A percentile compares a stretch with the other conserved stretches of the same genome.
phyloP scores from a whole-genome alignment of 1,284 basidiomycete genomes.

The Sphaerobolus stellatus region DNA sequence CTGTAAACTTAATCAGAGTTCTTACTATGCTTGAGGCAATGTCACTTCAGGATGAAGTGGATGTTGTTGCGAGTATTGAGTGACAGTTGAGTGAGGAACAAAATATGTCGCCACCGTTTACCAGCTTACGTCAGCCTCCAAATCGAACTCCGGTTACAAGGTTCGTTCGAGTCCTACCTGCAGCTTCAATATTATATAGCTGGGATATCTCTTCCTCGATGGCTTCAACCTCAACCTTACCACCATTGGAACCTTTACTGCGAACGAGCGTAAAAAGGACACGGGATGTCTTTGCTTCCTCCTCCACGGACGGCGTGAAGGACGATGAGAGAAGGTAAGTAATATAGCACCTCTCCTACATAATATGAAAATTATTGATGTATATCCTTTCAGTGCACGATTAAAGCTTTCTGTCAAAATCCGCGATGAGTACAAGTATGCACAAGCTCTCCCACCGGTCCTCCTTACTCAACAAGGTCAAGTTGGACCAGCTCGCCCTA shows the following conservation, averaged over 20 bases:
- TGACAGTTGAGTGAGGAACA: neutral
- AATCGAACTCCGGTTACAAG: neutral
- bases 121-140: neutral
- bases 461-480: conserved; percentile 79
- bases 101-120: neutral
- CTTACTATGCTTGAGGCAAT: too few relatives aligned
- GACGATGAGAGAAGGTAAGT: conserved; percentile 72
- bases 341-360: too few relatives aligned
- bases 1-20: too few relatives aligned
- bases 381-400: conserved; percentile 48
- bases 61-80: neutral
- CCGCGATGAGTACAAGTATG: conserved; percentile 84
- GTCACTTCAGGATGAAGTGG: neutral
- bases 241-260: conserved; percentile 65
- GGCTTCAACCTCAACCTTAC: conserved; percentile 38
- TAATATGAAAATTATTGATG: too few relatives aligned
- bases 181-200: neutral
- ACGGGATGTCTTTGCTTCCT: conserved; percentile 64
- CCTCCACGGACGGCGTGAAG: conserved; percentile 54
- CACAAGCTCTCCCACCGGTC: conserved; percentile 80
- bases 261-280: conserved; percentile 65
- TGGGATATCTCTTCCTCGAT: neutral
- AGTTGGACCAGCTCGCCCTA: conserved; percentile 62
- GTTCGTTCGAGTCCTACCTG: neutral
- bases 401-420: conserved; percentile 74